Evolutionary conservation across 148 eudicot species (phyloP), one percentile per base, ranked within the genome.

Genomic region (Arbutus unedo): DNA sequence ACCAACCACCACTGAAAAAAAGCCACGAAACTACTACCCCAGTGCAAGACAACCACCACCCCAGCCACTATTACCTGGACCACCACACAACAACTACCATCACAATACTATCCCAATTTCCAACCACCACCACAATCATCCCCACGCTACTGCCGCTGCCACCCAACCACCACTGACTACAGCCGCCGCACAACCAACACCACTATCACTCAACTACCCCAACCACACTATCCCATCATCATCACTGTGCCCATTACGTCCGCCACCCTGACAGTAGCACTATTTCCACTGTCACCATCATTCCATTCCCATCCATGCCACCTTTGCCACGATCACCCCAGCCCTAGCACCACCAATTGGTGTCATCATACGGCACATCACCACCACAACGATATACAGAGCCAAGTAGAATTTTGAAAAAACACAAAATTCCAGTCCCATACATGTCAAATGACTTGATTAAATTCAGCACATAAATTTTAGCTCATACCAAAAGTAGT

Each of bases 311-410:
- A 31, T 31, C 66, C 6, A 59, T 18, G 66, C 66, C 66, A 19
- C 66, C 66, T 59, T 59, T 59, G n/a, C 66, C 66, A 59, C n/a
- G n/a, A n/a, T 59, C 23, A 59, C 66, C 66, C 66, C 66, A 59
- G 2, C 66, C 66, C 66, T 5, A 3, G 25, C 66, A 59, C 23
- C 66, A 59, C 19, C 66, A 18, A 59, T 59, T 59, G 66, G 5
- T 59, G 21, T 59, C 8, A 3, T 59, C 23, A 59, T 57, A 16
- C 62, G 7, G 3, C 62, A 57, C 62, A 18, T 59, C 66, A 59
- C 23, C 9, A 59, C 9, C 0, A 59, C 66, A 21, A 6, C 25
- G n/a, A 59, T 59, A 59, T 19, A 59, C 19, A 19, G 25, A 23
- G 25, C 66, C 66, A 59, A 19, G 18, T 0, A n/a, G 25, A 19